These are phyloP conservation scores for Aristolochia californica DNA, from an alignment of 164 flowering plant species.

Conservation along the genomic window DNA sequence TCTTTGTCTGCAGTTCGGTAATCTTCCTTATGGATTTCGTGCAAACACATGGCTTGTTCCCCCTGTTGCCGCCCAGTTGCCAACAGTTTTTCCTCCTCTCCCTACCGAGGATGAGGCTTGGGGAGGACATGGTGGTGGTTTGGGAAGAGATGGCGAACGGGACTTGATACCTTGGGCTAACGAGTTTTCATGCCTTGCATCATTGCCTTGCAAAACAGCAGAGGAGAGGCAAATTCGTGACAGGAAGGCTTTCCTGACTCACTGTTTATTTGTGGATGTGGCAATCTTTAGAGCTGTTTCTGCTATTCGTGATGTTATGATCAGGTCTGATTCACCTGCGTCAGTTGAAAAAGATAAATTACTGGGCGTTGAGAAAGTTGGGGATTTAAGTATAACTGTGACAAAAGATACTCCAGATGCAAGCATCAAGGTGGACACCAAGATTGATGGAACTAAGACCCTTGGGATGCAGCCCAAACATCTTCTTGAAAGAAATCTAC, in stretches of 20 bases:
- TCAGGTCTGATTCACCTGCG: constrained; percentile 14
- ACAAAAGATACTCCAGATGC: constrained; percentile 65
- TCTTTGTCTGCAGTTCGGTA: constrained; percentile 68
- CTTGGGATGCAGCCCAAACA: constrained; percentile 42
- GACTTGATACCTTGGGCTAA: constrained; percentile 77
- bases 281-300: constrained; percentile 77
- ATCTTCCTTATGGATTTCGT: constrained; percentile 95
- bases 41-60: constrained; percentile 99
- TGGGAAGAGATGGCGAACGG: constrained; percentile 73
- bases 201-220: constrained; percentile 91
- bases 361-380: constrained; percentile 45
- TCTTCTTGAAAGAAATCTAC: constrained; percentile 55
- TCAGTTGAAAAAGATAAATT: constrained; percentile 15
- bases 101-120: constrained; percentile 88
- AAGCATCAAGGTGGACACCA: constrained; percentile 80
- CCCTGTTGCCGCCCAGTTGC: constrained; percentile 59
- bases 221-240: constrained; percentile 94
- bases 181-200: constrained; percentile 63
- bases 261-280: constrained; percentile 91
- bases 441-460: constrained; percentile 74
- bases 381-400: constrained; percentile 62
- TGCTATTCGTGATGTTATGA: constrained; percentile 50
- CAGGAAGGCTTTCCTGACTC: constrained; percentile 87
- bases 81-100: constrained; percentile 64
- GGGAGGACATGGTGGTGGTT: constrained; percentile 97